Percentiles rank a stretch among this genome's conserved stretches.
These are phyloP conservation scores for Yueomyces sp. DNA, from an alignment of 1,139 yeast genomes.

Conservation along the genomic window DNA sequence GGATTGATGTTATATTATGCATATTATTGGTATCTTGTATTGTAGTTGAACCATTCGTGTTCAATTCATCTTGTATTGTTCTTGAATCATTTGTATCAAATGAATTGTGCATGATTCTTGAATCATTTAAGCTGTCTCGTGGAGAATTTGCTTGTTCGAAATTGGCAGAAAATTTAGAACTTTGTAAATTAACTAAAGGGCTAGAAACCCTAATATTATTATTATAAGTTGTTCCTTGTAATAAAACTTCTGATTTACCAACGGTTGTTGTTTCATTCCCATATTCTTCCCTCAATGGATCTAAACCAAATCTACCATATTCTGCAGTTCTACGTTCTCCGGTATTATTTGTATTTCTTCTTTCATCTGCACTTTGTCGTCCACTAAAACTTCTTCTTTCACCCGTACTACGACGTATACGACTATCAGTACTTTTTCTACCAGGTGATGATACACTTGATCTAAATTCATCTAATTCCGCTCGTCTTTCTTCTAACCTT, in stretches of 20 bases:
- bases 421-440: slow-evolving; percentile 23
- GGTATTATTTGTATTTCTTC: not conserved
- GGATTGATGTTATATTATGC: too few species aligned
- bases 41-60: too few species aligned
- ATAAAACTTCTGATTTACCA: not conserved
- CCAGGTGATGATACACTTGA: slow-evolving; percentile 25
- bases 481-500: slow-evolving; percentile 16
- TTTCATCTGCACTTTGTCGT: not conserved
- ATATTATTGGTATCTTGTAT: too few species aligned
- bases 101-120: too few species aligned
- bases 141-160: too few species aligned
- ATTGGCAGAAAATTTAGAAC: too few species aligned
- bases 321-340: slow-evolving; percentile 3
- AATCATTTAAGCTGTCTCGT: too few species aligned
- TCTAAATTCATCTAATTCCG: slow-evolving; percentile 19
- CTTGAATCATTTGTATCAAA: too few species aligned
- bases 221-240: not conserved
- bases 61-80: too few species aligned
- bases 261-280: slow-evolving; percentile 26
- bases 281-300: slow-evolving; percentile 14
- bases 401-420: slow-evolving; percentile 8
- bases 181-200: too few species aligned
- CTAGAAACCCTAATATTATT: not conserved
- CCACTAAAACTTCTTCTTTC: not conserved
- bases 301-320: slow-evolving; percentile 6